Evolutionary conservation across 1,284 basidiomycete species (phyloP), one percentile per base, ranked within the genome.

Genomic region (Ceratobasidium sp.): DNA sequence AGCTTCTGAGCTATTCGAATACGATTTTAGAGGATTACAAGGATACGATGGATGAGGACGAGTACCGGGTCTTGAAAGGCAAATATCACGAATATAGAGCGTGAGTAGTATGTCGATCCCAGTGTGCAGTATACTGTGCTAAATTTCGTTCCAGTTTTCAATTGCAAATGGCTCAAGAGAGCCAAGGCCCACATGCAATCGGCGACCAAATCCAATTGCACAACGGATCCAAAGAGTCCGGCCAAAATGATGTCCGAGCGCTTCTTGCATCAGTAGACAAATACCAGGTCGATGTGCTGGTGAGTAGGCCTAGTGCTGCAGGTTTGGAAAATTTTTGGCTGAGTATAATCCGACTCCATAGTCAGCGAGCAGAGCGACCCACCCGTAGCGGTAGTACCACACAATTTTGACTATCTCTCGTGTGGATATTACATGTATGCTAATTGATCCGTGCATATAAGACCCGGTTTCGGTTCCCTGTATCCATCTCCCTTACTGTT

Each of bases 91-190:
- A n/a, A n/a, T n/a, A n/a, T n/a, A n/a, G 73, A 20, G 14, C 16
- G 69, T 60, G 33, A 65, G 60, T 54, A 68, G 20, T 30, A 12
- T 3, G 20, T n/a, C n/a, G n/a, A n/a, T 64, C 33, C 33, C 10
- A 30, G 14, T 20, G 41, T 46, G 18, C 18, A 20, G 20, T 10
- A 16, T 55, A 23, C 8, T 54, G 54, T 23, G 73, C 62, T 75
- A 20, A 75, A 27, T 35, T 4, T 23, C 33, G 3, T 27, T 33
- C 33, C 38, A 75, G 73, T n/a, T 54, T 50, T n/a, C 73, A 75
- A 27, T 75, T 60, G 73, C 73, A 75, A 57, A 75, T 75, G 73
- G 38, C 73, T 3, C 38, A 75, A 12, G 60, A 75, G 27, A 35
- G 48, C 48, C 73, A 75, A 65, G 73, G 46, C 1, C 44, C 55